These are phyloP conservation scores for Colletotrichum higginsianum DNA, from an alignment of 2,329 filamentous ascomycete genomes.

Conservation along the genomic window DNA sequence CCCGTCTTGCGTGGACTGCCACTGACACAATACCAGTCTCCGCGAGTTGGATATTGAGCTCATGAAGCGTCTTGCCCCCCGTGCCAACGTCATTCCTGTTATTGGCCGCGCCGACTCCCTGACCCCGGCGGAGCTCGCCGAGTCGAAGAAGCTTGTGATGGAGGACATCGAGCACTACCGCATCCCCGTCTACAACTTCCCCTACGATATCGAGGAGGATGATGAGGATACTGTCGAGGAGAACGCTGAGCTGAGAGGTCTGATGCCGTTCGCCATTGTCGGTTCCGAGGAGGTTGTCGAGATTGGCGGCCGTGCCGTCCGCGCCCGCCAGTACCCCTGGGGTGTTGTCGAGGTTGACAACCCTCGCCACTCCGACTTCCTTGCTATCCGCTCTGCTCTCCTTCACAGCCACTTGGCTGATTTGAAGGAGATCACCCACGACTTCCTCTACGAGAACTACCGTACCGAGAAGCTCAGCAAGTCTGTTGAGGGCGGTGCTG, in stretches of 20 bases:
- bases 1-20: not conserved
- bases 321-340: slow-evolving; percentile 98
- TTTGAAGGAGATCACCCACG: slow-evolving; percentile 99
- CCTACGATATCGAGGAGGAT: slow-evolving; percentile 99
- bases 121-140: slow-evolving; percentile 94
- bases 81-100: slow-evolving; percentile 98
- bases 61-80: slow-evolving; percentile 98
- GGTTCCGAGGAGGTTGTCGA: slow-evolving; percentile 96
- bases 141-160: slow-evolving; percentile 99
- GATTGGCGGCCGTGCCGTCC: slow-evolving; percentile 91
- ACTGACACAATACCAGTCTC: slow-evolving; percentile 70
- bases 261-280: slow-evolving; percentile 99
- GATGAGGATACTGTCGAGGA: slow-evolving; percentile 99
- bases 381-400: slow-evolving; percentile 95
- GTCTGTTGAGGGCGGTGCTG: slow-evolving; percentile 93
- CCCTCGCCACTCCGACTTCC: slow-evolving; percentile 97
- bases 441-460: slow-evolving; percentile 99
- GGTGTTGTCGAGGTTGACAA: slow-evolving; percentile 99
- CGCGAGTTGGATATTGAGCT: slow-evolving; percentile 99
- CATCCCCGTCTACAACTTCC: slow-evolving; percentile 99
- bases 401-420: slow-evolving; percentile 98
- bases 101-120: slow-evolving; percentile 99
- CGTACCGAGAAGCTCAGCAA: slow-evolving; percentile 99
- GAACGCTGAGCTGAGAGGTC: slow-evolving; percentile 94
- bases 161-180: slow-evolving; percentile 99